Percentiles rank a stretch among this genome's conserved stretches.
phyloP scores from a whole-genome alignment of 2,329 filamentous ascomycete genomes.

The Stagonosporopsis chrysanthemi region DNA sequence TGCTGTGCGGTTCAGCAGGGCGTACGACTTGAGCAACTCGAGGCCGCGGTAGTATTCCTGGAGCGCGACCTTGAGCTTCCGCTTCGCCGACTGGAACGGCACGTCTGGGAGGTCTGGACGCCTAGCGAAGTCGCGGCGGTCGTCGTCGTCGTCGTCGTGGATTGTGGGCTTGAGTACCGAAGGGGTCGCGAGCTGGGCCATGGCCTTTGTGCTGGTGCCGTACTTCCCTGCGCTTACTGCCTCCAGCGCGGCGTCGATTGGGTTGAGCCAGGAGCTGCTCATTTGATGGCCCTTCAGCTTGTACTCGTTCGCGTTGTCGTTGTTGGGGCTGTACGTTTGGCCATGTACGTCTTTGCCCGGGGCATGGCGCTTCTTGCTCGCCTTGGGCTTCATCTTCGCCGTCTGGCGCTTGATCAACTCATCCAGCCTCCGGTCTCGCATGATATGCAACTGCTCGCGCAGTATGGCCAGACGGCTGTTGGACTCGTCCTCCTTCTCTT shows the following conservation, averaged over 20 bases:
- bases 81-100: slow-evolving; percentile 85
- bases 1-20: slow-evolving; percentile 86
- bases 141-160: slow-evolving; percentile 34
- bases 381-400: slow-evolving; percentile 43
- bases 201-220: slow-evolving; percentile 62
- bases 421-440: slow-evolving; percentile 81
- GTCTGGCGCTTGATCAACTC: slow-evolving; percentile 67
- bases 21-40: slow-evolving; percentile 90
- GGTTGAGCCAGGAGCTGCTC: slow-evolving; percentile 37
- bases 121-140: slow-evolving; percentile 54
- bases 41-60: slow-evolving; percentile 93
- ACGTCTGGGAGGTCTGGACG: slow-evolving; percentile 61
- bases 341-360: slow-evolving; percentile 24
- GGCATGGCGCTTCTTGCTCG: slow-evolving; percentile 29
- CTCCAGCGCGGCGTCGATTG: slow-evolving; percentile 54
- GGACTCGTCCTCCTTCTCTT: slow-evolving; percentile 84
- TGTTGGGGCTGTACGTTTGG: slow-evolving; percentile 30
- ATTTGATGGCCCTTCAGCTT: slow-evolving; percentile 24
- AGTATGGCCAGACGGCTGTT: slow-evolving; percentile 73
- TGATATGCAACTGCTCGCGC: slow-evolving; percentile 87
- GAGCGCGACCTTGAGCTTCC: slow-evolving; percentile 87
- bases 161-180: slow-evolving; percentile 51
- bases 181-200: slow-evolving; percentile 49
- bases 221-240: slow-evolving; percentile 55
- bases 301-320: slow-evolving; percentile 27